Evolutionary conservation across 768 basidiomycete species (phyloP).

Genomic region (Leccinellum luteum): DNA sequence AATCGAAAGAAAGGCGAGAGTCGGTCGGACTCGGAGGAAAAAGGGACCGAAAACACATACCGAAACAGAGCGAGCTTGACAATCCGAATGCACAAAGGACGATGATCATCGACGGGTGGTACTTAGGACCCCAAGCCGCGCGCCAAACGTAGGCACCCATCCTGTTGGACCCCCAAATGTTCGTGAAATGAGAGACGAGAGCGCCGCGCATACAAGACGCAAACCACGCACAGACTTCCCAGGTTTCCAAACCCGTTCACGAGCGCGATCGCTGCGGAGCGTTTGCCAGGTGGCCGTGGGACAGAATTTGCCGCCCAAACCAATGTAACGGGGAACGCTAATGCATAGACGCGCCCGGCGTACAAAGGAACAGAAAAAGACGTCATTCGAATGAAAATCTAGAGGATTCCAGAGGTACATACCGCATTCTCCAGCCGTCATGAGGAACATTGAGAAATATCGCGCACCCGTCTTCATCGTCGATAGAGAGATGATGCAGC

Average conservation of each 20-base stretch:
- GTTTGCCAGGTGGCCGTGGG: slow-evolving; percentile 53
- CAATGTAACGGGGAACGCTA: slow-evolving; percentile 44
- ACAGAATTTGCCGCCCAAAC: slow-evolving; percentile 64
- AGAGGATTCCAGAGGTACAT: not conserved
- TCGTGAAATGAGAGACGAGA: not conserved
- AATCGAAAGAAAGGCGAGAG: not conserved
- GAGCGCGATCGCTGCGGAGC: slow-evolving; percentile 56
- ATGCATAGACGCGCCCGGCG: not conserved
- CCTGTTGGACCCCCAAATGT: slow-evolving; percentile 26
- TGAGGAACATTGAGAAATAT: slow-evolving; percentile 55
- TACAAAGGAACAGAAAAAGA: not conserved
- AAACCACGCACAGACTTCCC: slow-evolving; percentile 48
- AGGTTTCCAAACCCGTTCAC: slow-evolving; percentile 62
- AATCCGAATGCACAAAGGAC: slow-evolving; percentile 34
- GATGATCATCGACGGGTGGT: slow-evolving; percentile 62
- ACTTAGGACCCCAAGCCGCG: slow-evolving; percentile 55
- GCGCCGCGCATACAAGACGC: not conserved
- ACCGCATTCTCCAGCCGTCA: slow-evolving; percentile 44
- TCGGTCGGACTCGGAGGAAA: not conserved
- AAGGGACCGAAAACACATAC: slow-evolving; percentile 16
- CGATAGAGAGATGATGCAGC: slow-evolving; percentile 55
- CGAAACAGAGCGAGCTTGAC: slow-evolving; percentile 31
- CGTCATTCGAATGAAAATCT: not conserved
- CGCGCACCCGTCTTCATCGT: slow-evolving; percentile 51
- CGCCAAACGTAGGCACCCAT: slow-evolving; percentile 65